These are phyloP conservation scores for Neolentinus lepideus DNA, from an alignment of 1,284 basidiomycete species.

Conservation along the genomic window DNA sequence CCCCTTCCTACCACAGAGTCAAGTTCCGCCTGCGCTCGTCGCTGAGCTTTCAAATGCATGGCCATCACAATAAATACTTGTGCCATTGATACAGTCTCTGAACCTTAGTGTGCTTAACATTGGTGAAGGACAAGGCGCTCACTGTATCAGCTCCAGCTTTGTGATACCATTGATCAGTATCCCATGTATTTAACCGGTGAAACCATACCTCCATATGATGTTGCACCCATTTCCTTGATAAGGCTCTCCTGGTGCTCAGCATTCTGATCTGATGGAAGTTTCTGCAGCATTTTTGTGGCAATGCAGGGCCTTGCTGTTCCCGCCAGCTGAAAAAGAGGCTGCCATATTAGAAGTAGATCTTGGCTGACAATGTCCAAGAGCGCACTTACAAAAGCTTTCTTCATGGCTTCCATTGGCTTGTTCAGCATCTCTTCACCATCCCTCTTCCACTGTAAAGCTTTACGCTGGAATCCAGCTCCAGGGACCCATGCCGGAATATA, in stretches of 20 bases:
- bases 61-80: neutral
- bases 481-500: conserved; percentile 27
- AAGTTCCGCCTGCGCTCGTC: conserved; percentile 3
- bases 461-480: conserved; percentile 29
- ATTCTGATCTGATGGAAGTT: neutral
- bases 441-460: conserved; percentile 53
- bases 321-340: conserved; percentile 32
- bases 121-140: neutral
- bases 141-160: conserved; percentile 6
- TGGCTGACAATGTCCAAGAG: conserved; percentile 2
- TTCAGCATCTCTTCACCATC: conserved; percentile 64
- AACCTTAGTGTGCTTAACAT: neutral
- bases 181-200: neutral
- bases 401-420: conserved; percentile 51
- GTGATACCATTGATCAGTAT: neutral
- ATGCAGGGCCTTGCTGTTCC: conserved; percentile 37
- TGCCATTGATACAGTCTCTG: conserved; percentile 3
- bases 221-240: neutral
- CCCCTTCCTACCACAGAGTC: neutral
- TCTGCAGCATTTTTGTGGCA: conserved; percentile 1
- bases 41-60: neutral
- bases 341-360: too few relatives aligned
- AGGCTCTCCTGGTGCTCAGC: neutral
- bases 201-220: neutral
- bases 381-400: conserved; percentile 43